These are phyloP conservation scores for Venustampulla echinocandica DNA, from an alignment of 495 filamentous ascomycete species.

Conservation along the genomic window DNA sequence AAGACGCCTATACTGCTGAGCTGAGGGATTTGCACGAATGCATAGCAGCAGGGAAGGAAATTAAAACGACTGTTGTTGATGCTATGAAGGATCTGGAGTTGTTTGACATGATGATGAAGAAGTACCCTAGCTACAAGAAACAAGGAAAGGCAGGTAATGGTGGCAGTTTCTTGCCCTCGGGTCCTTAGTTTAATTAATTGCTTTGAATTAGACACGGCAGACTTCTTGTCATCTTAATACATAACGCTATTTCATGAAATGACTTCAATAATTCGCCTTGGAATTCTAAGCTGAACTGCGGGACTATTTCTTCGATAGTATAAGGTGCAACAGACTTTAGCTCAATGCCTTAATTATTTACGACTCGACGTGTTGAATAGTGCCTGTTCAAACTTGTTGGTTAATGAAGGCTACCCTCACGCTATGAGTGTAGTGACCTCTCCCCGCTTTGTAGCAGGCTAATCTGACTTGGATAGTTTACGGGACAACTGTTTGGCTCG, in stretches of 20 bases:
- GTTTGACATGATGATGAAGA: slow-evolving; percentile 27
- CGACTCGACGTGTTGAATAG: not conserved
- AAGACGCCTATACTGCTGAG: slow-evolving; percentile 45
- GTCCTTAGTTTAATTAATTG: not conserved
- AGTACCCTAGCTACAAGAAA: not conserved
- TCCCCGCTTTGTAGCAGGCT: not conserved
- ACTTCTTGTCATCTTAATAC: not conserved
- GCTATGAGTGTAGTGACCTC: not conserved
- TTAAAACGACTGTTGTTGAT: slow-evolving; percentile 44
- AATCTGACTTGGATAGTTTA: not conserved
- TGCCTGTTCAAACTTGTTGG: not conserved
- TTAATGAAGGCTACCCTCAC: not conserved
- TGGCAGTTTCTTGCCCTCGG: not conserved
- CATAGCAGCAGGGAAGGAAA: slow-evolving; percentile 29
- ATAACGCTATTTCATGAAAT: not conserved
- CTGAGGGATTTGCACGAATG: slow-evolving; percentile 40
- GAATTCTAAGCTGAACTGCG: not conserved
- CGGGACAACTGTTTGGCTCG: not conserved
- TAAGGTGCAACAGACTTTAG: not conserved
- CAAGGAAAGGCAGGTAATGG: not conserved
- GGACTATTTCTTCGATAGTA: not conserved
- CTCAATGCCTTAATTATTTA: not conserved
- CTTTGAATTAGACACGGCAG: not conserved
- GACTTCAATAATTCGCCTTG: not conserved
- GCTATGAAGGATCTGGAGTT: slow-evolving; percentile 40